Conservation (phyloP, 768 basidiomycete genomes). For the Pholiota molesta region DNA sequence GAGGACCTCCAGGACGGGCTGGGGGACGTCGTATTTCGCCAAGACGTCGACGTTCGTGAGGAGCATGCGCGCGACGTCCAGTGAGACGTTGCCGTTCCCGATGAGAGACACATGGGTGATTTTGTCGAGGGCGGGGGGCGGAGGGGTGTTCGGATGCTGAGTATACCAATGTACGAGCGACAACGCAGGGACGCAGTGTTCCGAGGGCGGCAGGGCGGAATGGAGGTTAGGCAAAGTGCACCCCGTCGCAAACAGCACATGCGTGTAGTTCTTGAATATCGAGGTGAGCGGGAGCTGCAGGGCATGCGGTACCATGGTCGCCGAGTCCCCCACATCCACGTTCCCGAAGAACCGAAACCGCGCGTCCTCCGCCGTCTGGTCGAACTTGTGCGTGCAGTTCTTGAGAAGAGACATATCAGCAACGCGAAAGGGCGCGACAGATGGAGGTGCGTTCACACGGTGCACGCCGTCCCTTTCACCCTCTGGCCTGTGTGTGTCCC, state of each 20-base stretch:
- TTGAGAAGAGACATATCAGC: conserved; percentile 31
- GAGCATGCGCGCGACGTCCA: conserved; percentile 91
- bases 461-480: background rate
- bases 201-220: conserved; percentile 49
- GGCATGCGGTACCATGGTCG: conserved; percentile 47
- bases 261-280: conserved; percentile 76
- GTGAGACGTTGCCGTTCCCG: conserved; percentile 93
- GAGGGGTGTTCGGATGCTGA: conserved; percentile 72
- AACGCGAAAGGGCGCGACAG: background rate
- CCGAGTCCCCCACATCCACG: conserved; percentile 56
- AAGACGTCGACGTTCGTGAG: conserved; percentile 70
- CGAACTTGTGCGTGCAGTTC: conserved; percentile 98
- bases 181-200: conserved; percentile 69
- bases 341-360: conserved; percentile 93
- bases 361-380: conserved; percentile 73
- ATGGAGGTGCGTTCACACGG: conserved; percentile 7
- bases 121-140: conserved; percentile 66
- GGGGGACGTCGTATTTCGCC: conserved; percentile 76
- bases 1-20: conserved; percentile 71
- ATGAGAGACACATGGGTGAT: conserved; percentile 79
- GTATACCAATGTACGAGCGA: conserved; percentile 97
- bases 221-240: conserved; percentile 70
- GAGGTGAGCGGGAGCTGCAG: conserved; percentile 60
- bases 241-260: conserved; percentile 86
- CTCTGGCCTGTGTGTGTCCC: background rate